These are phyloP conservation scores for Brassica napus DNA, from an alignment of 345 rosid species.

Conservation along the genomic window DNA sequence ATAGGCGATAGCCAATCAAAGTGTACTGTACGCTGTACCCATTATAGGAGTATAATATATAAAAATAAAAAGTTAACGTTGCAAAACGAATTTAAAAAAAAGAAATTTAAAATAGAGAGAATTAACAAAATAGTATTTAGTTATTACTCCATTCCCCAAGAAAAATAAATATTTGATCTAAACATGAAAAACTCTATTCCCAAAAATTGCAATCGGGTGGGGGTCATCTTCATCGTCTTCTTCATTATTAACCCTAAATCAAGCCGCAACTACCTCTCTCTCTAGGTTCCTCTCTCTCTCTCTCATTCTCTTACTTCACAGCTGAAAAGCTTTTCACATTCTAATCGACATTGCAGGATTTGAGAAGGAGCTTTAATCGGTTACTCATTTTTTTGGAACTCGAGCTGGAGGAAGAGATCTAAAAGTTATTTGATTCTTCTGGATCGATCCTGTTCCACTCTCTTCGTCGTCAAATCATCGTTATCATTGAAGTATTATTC, in stretches of 20 bases:
- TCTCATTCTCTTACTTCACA: conserved; percentile 7
- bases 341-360: conserved; percentile 14
- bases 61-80: conserved; percentile 25
- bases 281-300: neutral
- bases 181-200: neutral
- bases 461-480: conserved; percentile 47
- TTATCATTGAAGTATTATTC: conserved; percentile 12
- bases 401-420: conserved; percentile 26
- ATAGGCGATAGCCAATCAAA: conserved; percentile 24
- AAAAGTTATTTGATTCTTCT: conserved; percentile 20
- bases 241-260: conserved; percentile 38
- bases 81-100: neutral
- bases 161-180: neutral
- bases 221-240: conserved; percentile 32
- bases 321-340: conserved; percentile 20
- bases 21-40: neutral
- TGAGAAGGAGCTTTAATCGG: conserved; percentile 8
- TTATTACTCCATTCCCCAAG: conserved; percentile 22
- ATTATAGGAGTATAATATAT: too few relatives aligned
- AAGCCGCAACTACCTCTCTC: conserved; percentile 37
- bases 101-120: neutral
- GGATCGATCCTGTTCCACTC: conserved; percentile 39
- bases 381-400: conserved; percentile 22
- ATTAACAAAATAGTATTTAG: neutral
- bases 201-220: conserved; percentile 20